Conservation (phyloP, 2,329 filamentous ascomycete genomes). For the Blastomyces silverae region DNA sequence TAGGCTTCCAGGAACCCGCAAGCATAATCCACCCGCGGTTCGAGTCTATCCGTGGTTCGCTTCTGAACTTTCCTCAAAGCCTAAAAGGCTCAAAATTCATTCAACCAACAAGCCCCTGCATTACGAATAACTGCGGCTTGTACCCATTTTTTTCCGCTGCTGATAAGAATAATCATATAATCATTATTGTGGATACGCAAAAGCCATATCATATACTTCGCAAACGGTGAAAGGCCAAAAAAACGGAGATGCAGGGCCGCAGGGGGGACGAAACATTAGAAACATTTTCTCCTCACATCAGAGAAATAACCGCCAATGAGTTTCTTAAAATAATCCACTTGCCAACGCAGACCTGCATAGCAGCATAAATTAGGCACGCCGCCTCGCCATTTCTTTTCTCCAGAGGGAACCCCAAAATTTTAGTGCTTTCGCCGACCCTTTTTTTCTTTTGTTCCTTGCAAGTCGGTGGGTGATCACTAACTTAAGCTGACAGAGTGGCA, state of each 20-base stretch:
- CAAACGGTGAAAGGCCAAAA: neutral
- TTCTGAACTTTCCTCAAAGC: neutral
- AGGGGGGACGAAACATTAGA: neutral
- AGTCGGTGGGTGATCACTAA: neutral
- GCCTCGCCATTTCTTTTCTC: neutral
- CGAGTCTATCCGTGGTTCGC: neutral
- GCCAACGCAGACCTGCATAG: slow-evolving; percentile 7
- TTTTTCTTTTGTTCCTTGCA: neutral
- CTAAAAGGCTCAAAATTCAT: too few relatives aligned
- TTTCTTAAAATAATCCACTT: slow-evolving; percentile 4
- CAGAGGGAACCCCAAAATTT: neutral
- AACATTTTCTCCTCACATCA: neutral
- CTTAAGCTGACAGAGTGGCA: neutral
- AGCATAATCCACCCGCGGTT: neutral
- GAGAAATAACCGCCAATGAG: slow-evolving; percentile 5
- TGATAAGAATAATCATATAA: neutral
- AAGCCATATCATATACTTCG: too few relatives aligned
- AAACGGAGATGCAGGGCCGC: neutral
- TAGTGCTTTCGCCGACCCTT: neutral
- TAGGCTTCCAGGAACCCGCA: neutral
- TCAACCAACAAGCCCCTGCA: too few relatives aligned
- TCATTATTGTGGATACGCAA: neutral
- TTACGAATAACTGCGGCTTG: too few relatives aligned
- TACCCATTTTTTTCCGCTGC: too few relatives aligned
- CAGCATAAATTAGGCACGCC: neutral